Percentiles rank a stretch among this genome's conserved stretches.
These are phyloP conservation scores for Trametes hirsuta DNA, from an alignment of 1,284 basidiomycete genomes.

Conservation along the genomic window DNA sequence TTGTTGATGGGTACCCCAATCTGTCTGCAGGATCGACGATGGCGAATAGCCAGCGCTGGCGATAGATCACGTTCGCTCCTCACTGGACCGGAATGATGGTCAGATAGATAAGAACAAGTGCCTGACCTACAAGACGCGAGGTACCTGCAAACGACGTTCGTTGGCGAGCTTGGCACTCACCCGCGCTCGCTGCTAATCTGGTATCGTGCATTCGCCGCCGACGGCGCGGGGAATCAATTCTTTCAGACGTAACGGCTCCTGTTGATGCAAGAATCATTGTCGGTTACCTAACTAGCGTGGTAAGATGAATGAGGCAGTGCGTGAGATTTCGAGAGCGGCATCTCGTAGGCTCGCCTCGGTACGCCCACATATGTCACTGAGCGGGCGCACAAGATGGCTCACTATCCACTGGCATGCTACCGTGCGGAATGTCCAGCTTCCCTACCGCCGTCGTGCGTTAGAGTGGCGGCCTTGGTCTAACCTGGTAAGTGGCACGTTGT, in stretches of 20 bases:
- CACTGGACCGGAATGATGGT: neutral
- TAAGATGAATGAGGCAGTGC: slow-evolving; percentile 5
- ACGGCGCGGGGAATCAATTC: neutral
- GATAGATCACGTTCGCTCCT: neutral
- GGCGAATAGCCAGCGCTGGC: neutral
- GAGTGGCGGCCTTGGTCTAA: neutral
- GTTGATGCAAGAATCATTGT: neutral
- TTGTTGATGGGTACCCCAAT: slow-evolving; percentile 7
- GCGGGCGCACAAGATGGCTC: neutral
- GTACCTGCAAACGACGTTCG: neutral
- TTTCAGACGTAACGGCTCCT: neutral
- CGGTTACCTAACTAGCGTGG: slow-evolving; percentile 15
- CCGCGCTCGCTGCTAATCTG: neutral
- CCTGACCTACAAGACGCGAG: neutral
- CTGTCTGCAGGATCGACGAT: slow-evolving; percentile 4
- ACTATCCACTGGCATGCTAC: neutral
- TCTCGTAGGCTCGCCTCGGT: neutral
- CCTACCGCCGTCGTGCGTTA: neutral
- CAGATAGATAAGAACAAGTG: neutral
- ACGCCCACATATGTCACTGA: slow-evolving; percentile 10
- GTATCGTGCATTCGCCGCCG: slow-evolving; percentile 5
- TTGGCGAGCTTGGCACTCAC: slow-evolving; percentile 11
- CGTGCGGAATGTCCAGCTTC: neutral
- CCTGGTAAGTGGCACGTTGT: neutral
- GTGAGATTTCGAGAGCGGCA: neutral